Percentiles rank a stretch among this genome's conserved stretches.
These are phyloP conservation scores for Protomyces lactucae-debilis DNA, from an alignment of 1,139 yeast species.

Conservation along the genomic window DNA sequence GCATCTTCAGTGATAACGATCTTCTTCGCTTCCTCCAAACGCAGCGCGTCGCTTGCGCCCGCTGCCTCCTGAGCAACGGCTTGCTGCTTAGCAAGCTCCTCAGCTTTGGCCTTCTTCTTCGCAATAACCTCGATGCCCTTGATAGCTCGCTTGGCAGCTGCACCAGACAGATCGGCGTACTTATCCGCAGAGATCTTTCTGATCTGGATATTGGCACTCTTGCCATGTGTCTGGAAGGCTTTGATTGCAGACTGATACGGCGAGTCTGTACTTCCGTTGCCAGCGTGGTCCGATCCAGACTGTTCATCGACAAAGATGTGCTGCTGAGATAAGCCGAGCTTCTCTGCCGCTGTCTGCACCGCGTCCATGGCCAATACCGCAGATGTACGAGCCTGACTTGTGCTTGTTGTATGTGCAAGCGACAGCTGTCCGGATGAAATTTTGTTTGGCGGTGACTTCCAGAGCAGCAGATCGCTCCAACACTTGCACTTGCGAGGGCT, in stretches of 20 bases:
- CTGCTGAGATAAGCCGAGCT: not conserved
- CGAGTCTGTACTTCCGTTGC: slow-evolving; percentile 56
- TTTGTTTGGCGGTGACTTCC: no score
- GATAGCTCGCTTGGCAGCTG: slow-evolving; percentile 92
- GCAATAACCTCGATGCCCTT: slow-evolving; percentile 90
- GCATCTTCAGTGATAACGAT: slow-evolving; percentile 68
- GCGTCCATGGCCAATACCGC: not conserved
- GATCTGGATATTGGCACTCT: slow-evolving; percentile 57
- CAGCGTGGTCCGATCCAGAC: slow-evolving; percentile 59
- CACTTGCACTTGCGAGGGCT: no score
- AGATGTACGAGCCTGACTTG: no score
- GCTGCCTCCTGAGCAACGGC: slow-evolving; percentile 49
- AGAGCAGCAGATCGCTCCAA: no score
- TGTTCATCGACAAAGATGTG: slow-evolving; percentile 53
- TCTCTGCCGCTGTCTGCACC: not conserved
- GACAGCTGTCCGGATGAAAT: no score
- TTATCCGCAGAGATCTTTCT: slow-evolving; percentile 59
- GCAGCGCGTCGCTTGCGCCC: slow-evolving; percentile 61
- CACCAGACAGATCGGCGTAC: slow-evolving; percentile 77
- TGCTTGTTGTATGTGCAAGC: no score
- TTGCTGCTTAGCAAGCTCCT: slow-evolving; percentile 43
- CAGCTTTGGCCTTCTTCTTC: slow-evolving; percentile 50
- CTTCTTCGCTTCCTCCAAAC: slow-evolving; percentile 66
- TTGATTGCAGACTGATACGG: slow-evolving; percentile 83
- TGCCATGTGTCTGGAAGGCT: slow-evolving; percentile 54